Evolutionary conservation across 768 basidiomycete species (phyloP).

Genomic region (Russula lepida): DNA sequence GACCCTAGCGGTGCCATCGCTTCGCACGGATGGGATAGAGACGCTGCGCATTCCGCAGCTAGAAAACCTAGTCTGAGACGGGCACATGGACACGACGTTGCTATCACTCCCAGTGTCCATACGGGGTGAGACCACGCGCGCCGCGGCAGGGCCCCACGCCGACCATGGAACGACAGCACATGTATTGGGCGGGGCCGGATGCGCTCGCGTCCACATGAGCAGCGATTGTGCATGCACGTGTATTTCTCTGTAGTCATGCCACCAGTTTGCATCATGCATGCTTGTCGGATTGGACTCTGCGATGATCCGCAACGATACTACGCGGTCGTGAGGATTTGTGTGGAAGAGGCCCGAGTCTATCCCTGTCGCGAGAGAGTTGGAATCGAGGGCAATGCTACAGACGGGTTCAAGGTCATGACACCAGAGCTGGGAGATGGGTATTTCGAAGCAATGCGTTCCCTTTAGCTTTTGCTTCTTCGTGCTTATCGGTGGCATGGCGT

Average conservation of each 20-base stretch:
- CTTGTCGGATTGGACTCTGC: background rate
- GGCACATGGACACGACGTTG: background rate
- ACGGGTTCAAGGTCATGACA: background rate
- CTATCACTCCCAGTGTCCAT: background rate
- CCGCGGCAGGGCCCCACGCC: background rate
- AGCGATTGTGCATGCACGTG: background rate
- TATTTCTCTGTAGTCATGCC: background rate
- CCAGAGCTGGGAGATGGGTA: background rate
- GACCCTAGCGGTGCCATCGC: background rate
- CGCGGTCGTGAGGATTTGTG: background rate
- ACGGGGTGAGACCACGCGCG: background rate
- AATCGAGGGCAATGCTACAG: background rate
- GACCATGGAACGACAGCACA: constrained; percentile 6
- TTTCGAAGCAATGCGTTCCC: constrained; percentile 13
- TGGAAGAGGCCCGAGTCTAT: background rate
- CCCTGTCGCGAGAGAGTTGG: background rate
- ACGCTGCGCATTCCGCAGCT: constrained; percentile 1
- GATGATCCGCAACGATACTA: background rate
- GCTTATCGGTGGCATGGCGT: constrained; percentile 1
- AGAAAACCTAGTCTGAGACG: background rate
- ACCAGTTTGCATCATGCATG: background rate
- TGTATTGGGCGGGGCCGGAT: background rate
- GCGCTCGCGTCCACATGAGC: constrained; percentile 1
- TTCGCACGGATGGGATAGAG: background rate
- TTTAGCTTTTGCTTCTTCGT: background rate